Conservation (phyloP, 345 rosid genomes). For the Hirschfeldia incana region DNA sequence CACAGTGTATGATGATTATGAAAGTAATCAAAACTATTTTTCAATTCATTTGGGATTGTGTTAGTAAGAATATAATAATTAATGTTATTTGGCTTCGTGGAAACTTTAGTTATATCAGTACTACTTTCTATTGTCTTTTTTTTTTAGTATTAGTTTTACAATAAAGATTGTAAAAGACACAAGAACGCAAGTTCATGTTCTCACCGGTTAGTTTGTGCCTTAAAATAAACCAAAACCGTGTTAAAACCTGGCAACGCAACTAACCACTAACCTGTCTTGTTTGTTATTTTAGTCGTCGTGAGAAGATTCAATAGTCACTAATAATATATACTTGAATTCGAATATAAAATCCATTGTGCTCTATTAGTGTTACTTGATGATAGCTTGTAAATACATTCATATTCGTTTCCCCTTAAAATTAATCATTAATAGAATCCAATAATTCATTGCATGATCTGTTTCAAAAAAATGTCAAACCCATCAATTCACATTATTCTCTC, state of each 20-base stretch:
- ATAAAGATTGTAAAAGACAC: slow-evolving; percentile 4
- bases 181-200: slow-evolving; percentile 27
- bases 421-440: slow-evolving; percentile 32
- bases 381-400: slow-evolving; percentile 28
- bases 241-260: slow-evolving; percentile 39
- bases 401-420: background rate
- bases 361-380: background rate
- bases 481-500: background rate
- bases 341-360: background rate
- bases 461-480: slow-evolving; percentile 29
- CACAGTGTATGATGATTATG: background rate
- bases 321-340: slow-evolving; percentile 1
- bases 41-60: background rate
- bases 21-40: background rate
- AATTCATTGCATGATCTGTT: slow-evolving; percentile 35
- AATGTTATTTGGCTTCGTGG: background rate
- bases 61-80: background rate
- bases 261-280: slow-evolving; percentile 37
- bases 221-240: slow-evolving; percentile 37
- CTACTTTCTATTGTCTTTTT: background rate
- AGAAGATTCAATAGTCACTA: slow-evolving; percentile 18
- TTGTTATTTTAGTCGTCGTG: slow-evolving; percentile 2
- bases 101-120: background rate
- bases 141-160: background rate
- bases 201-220: slow-evolving; percentile 20